Evolutionary conservation across 768 basidiomycete species (phyloP), one percentile per base, ranked within the genome.

Genomic region (Xerocomellus intermedius): DNA sequence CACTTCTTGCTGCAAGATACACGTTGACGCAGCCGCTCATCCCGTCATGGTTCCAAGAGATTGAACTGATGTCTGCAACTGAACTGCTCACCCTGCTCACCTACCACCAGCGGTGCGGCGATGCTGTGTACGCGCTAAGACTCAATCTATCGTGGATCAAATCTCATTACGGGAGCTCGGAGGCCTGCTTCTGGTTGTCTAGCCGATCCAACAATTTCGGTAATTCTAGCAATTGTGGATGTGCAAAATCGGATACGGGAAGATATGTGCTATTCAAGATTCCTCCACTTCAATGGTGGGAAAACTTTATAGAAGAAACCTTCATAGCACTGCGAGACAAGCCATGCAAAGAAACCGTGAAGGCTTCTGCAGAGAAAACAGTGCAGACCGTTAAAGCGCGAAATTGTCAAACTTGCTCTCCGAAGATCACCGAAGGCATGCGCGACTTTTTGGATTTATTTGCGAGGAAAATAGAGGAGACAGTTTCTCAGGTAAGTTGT

Each of bases 401-500:
- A 5, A 32, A 50, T 26, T 61, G 59, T 36, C 0, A 2, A 0
- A 0, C 2, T 24, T 63, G 59, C 41, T 50, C 50, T 4, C 9
- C 30, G 30, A 10, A 30, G 30, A 10, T 30, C 30, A 30, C 30
- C 9, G 30, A 30, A 30, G 30, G 30, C 30, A 30, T 30, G 30
- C 30, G 30, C 30, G 30, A 30, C 30, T 30, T 30, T 10, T 2
- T 30, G 30, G 30, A 30, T 10, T 30, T 30, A 30, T 30, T 30
- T 3, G 4, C 30, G 30, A 30, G 30, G 16, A 54, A 59, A 54
- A n/a, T 67, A 16, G 66, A 59, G 8, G 49, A 57, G 12, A 16
- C 32, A 0, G 52, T 59, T 41, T 45, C 52, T 28, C n/a, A 51
- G 45, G 65, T 59, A 46, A 33, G 53, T 35, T 17, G 2, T 22